Evolutionary conservation across 768 basidiomycete species (phyloP).

Genomic region (Phaeotremella skinneri): DNA sequence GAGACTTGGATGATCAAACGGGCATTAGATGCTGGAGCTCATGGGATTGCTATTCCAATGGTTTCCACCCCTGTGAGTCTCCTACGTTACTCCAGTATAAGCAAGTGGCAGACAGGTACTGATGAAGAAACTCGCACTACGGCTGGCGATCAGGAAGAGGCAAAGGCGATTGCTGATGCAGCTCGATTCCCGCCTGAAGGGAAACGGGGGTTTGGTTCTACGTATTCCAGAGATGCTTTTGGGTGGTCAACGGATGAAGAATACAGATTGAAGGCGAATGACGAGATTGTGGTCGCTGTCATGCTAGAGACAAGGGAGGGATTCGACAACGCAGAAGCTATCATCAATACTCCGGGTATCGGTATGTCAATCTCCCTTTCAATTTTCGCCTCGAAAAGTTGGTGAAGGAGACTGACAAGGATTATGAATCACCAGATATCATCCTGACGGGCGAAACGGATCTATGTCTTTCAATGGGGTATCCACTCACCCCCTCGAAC

Average conservation of each 20-base stretch:
- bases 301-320: neutral
- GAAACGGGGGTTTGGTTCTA: neutral
- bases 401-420: neutral
- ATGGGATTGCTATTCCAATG: conserved; percentile 15
- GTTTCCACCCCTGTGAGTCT: neutral
- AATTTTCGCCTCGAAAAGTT: too few species aligned
- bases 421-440: neutral
- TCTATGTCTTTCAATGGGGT: neutral
- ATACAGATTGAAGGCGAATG: neutral
- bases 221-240: neutral
- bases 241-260: neutral
- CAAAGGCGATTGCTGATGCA: neutral
- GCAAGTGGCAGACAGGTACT: neutral
- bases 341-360: neutral
- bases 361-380: neutral
- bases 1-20: conserved; percentile 3
- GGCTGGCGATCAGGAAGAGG: neutral
- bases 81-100: neutral
- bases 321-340: neutral
- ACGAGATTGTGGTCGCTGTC: neutral
- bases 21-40: conserved; percentile 16
- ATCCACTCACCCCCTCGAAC: neutral
- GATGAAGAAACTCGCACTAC: neutral
- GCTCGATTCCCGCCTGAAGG: neutral
- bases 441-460: neutral